A percentile compares a stretch with the other conserved stretches of the same genome.
Evolutionary conservation across 2,329 filamentous ascomycete species (phyloP).

Genomic region (Alternaria sp.): DNA sequence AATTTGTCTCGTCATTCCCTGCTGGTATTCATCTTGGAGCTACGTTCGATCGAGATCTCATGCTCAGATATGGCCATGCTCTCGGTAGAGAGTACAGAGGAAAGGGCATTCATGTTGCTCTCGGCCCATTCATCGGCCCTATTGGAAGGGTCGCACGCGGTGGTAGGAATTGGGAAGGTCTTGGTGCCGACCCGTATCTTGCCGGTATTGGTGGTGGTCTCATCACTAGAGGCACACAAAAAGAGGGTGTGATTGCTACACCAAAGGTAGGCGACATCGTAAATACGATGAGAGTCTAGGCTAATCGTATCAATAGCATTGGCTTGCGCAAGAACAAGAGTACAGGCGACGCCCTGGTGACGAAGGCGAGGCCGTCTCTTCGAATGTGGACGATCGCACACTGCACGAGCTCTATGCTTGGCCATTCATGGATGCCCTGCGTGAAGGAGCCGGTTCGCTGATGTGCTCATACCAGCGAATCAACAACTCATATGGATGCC

Average conservation of each 20-base stretch:
- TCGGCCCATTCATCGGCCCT: conserved; percentile 73
- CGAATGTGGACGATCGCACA: conserved; percentile 69
- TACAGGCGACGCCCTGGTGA: conserved; percentile 45
- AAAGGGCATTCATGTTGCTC: conserved; percentile 73
- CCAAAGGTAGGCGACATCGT: conserved; percentile 17
- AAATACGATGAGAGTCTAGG: neutral
- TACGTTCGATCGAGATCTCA: conserved; percentile 73
- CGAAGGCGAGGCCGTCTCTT: conserved; percentile 62
- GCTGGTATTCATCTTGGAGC: conserved; percentile 59
- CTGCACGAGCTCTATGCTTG: conserved; percentile 71
- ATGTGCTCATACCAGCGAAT: conserved; percentile 62
- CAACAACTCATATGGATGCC: conserved; percentile 42
- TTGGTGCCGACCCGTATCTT: conserved; percentile 71
- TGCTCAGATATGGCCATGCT: conserved; percentile 70
- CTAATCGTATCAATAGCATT: conserved; percentile 47
- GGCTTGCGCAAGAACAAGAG: conserved; percentile 63
- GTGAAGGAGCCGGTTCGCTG: conserved; percentile 62
- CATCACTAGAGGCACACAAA: conserved; percentile 62
- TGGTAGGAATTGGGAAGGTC: conserved; percentile 76
- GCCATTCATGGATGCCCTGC: conserved; percentile 67
- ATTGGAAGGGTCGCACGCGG: conserved; percentile 73
- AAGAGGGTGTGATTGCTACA: conserved; percentile 50
- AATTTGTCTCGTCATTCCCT: conserved; percentile 41
- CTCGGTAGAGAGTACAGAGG: conserved; percentile 74
- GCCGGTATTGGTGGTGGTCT: conserved; percentile 58